These are phyloP conservation scores for Puccinia novopanici DNA, from an alignment of 1,284 basidiomycete genomes.

Conservation along the genomic window DNA sequence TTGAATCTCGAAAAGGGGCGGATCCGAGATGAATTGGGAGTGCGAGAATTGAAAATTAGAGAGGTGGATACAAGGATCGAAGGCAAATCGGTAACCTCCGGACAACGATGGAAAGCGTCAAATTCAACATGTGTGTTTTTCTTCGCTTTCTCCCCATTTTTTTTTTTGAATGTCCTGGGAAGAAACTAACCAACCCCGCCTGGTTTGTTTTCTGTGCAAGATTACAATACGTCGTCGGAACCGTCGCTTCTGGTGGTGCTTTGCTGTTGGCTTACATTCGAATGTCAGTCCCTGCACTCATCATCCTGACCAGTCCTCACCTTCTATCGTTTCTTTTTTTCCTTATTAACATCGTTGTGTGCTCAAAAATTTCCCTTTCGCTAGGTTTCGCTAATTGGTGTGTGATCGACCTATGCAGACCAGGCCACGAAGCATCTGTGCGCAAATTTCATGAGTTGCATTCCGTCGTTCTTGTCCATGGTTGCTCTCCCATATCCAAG, in stretches of 20 bases:
- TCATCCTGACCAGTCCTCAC: neutral
- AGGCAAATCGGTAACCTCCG: slow-evolving; percentile 85
- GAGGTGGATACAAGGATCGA: slow-evolving; percentile 98
- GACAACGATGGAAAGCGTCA: slow-evolving; percentile 88
- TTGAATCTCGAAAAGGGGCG: slow-evolving; percentile 93
- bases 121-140: slow-evolving; percentile 60
- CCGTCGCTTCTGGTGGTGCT: slow-evolving; percentile 47
- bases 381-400: slow-evolving; percentile 14
- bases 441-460: too few species aligned
- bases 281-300: slow-evolving; percentile 32
- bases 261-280: slow-evolving; percentile 44
- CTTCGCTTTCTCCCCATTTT: neutral
- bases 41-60: slow-evolving; percentile 94
- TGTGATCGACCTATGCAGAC: neutral
- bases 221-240: slow-evolving; percentile 48
- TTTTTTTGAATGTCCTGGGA: neutral
- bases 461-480: too few species aligned
- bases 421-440: too few species aligned
- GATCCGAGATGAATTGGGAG: slow-evolving; percentile 87
- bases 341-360: neutral
- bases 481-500: too few species aligned
- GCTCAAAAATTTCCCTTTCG: neutral
- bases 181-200: neutral
- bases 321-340: neutral
- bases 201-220: slow-evolving; percentile 3